phyloP scores from a whole-genome alignment of 2,329 filamentous ascomycete species.

The Zalaria obscura region DNA sequence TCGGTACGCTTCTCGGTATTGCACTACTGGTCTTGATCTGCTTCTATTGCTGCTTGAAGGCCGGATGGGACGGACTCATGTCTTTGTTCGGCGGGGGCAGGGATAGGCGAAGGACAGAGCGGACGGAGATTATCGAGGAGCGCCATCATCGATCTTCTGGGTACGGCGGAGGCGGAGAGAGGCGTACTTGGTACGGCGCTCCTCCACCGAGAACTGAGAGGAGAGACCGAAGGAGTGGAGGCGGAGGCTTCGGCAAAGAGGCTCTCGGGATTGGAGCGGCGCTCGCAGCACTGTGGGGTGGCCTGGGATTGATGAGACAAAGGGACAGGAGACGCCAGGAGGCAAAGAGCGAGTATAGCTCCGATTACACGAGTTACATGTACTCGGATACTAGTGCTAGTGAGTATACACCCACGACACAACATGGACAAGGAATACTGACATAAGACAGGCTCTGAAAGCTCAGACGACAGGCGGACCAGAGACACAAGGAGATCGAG shows the following conservation, averaged over 20 bases:
- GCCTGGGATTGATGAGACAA: constrained; percentile 30
- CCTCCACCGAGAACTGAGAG: constrained; percentile 19
- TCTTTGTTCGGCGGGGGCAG: constrained; percentile 46
- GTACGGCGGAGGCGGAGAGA: constrained; percentile 37
- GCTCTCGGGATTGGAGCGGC: constrained; percentile 24
- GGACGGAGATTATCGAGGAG: constrained; percentile 46
- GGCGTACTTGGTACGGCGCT: constrained; percentile 34
- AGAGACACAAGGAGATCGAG: constrained; percentile 15
- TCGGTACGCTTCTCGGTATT: constrained; percentile 56
- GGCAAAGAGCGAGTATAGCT: constrained; percentile 26
- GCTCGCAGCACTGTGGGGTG: constrained; percentile 28
- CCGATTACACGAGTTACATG: constrained; percentile 24
- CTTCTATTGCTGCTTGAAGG: constrained; percentile 54
- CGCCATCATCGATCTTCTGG: constrained; percentile 44
- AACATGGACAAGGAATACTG: neutral
- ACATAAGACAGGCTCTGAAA: constrained; percentile 26
- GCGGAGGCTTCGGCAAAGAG: constrained; percentile 16
- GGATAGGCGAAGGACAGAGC: constrained; percentile 32
- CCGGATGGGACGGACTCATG: constrained; percentile 39
- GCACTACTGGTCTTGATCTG: constrained; percentile 54
- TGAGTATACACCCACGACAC: constrained; percentile 19
- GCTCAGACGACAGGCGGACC: constrained; percentile 29
- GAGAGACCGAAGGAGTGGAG: constrained; percentile 18
- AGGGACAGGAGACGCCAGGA: constrained; percentile 20
- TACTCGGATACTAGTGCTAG: constrained; percentile 33